A percentile compares a stretch with the other conserved stretches of the same genome.
Evolutionary conservation across 495 filamentous ascomycete species (phyloP).

Genomic region (Penicillium arizonense): DNA sequence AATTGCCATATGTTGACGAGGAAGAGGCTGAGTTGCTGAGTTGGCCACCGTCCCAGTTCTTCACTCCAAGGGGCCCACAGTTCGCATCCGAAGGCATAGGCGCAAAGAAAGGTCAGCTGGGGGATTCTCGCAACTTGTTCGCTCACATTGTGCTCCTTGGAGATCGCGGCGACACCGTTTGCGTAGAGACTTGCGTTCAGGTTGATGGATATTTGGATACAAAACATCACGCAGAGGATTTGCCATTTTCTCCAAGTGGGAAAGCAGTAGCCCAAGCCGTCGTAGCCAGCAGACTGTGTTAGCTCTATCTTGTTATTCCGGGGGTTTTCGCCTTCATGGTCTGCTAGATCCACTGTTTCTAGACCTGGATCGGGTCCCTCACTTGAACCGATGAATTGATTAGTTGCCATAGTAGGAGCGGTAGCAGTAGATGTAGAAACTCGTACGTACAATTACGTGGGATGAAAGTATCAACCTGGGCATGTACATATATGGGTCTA

Average conservation of each 20-base stretch:
- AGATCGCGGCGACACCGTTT: conserved; percentile 56
- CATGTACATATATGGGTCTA: too few relatives aligned
- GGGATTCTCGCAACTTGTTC: conserved; percentile 56
- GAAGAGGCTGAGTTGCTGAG: conserved; percentile 60
- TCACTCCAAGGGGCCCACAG: conserved; percentile 75
- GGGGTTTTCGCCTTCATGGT: too few relatives aligned
- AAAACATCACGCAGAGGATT: conserved; percentile 65
- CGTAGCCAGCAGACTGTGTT: conserved; percentile 29
- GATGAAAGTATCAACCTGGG: too few relatives aligned
- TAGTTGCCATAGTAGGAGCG: too few relatives aligned
- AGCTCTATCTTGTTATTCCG: neutral
- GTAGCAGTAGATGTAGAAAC: too few relatives aligned
- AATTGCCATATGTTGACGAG: conserved; percentile 68
- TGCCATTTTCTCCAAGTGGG: conserved; percentile 64
- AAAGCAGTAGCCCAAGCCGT: conserved; percentile 59
- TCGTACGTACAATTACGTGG: too few relatives aligned
- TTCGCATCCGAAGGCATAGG: conserved; percentile 73
- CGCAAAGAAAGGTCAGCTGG: conserved; percentile 60
- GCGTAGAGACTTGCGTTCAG: conserved; percentile 69
- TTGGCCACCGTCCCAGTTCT: conserved; percentile 62
- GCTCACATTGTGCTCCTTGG: conserved; percentile 55
- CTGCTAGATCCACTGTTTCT: too few relatives aligned
- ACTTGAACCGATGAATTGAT: too few relatives aligned
- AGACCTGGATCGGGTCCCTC: too few relatives aligned
- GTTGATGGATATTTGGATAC: conserved; percentile 73